A percentile compares a stretch with the other conserved stretches of the same genome.
These are phyloP conservation scores for Trichoderma sp. DNA, from an alignment of 2,329 filamentous ascomycete genomes.

Conservation along the genomic window DNA sequence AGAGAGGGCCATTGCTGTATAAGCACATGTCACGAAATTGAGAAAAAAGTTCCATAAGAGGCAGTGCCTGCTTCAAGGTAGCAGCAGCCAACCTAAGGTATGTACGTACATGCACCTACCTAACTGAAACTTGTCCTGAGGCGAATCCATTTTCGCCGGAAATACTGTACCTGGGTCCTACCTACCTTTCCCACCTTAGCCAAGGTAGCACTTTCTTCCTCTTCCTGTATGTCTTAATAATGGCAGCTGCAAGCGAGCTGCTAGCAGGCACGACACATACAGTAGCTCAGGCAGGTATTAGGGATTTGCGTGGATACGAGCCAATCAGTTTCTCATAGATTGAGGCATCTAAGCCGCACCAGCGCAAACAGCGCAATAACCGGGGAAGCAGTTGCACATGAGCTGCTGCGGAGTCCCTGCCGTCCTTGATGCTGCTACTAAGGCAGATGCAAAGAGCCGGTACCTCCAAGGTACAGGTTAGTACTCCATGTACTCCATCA, in stretches of 20 bases:
- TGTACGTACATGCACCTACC: not conserved
- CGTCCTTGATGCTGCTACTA: not conserved
- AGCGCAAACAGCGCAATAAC: not conserved
- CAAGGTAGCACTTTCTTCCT: not conserved
- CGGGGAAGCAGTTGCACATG: not conserved
- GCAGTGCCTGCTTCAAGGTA: not conserved
- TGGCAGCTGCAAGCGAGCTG: conserved; percentile 6
- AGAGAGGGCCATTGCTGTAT: not conserved
- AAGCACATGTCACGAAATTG: not conserved
- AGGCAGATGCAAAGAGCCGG: not conserved
- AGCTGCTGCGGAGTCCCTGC: not conserved
- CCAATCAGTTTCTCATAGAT: not conserved
- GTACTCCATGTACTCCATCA: not conserved
- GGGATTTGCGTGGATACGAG: not conserved
- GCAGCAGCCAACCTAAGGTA: not conserved
- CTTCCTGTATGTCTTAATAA: not conserved
- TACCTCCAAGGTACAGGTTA: not conserved
- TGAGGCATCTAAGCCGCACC: not conserved
- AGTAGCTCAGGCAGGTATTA: not conserved
- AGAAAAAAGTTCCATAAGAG: not conserved
- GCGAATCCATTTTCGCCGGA: conserved; percentile 1
- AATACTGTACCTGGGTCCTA: not conserved
- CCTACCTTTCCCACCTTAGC: not conserved
- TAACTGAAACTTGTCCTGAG: not conserved
- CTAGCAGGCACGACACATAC: not conserved